Base-by-base conservation (phyloP, 495 filamentous ascomycete genomes). In the Aspergillus hancockii region DNA sequence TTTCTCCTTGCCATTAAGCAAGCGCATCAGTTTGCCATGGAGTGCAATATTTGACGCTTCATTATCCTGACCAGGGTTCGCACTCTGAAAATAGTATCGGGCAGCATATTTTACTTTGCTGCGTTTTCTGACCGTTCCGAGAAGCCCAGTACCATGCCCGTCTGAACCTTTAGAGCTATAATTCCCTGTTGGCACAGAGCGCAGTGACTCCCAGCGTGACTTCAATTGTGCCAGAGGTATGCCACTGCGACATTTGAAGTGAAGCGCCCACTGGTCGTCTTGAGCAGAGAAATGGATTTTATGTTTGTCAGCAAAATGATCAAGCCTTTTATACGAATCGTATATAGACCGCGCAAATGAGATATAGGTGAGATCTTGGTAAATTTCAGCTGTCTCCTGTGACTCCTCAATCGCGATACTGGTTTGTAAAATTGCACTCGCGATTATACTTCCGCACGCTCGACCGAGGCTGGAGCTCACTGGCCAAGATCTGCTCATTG, bases 191-290 rank as follows among this genome's bases (percentile, higher is more conserved):
- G 38, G 38, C 6, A 43, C 14, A 5, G 6, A 4, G 7, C 38
- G 38, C 4, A 43, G 38, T 4, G 38, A 43, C 38, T 43, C 13
- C 38, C 38, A 43, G 6, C n/a, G 10, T 9, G 10, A 4, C 38
- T 43, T 43, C 6, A 7, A 43, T 4, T 5, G 16, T 18, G n/a
- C 38, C 10, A 43, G 38, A 4, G 38, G 38, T 4, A 43, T 4
- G 4, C 38, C 38, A 18, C 6, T 5, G 14, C 38, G 38, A 18
- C 13, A 4, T 13, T 43, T 5, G n/a, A 7, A 43, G 16, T 18
- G 6, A 5, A 43, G 58, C 60, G 62, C 63, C 62, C 74, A 66
- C n/a, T 64, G 58, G 45, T 68, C 60, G 50, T 66, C 52, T 41
- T 68, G 52, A 5, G 66, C 60, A 1, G 57, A 53, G 38, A 66